Percentiles rank a stretch among this genome's conserved stretches.
Evolutionary conservation across 805 yeast genomes (phyloP).

Genomic region (Metschnikowia lachancei): DNA sequence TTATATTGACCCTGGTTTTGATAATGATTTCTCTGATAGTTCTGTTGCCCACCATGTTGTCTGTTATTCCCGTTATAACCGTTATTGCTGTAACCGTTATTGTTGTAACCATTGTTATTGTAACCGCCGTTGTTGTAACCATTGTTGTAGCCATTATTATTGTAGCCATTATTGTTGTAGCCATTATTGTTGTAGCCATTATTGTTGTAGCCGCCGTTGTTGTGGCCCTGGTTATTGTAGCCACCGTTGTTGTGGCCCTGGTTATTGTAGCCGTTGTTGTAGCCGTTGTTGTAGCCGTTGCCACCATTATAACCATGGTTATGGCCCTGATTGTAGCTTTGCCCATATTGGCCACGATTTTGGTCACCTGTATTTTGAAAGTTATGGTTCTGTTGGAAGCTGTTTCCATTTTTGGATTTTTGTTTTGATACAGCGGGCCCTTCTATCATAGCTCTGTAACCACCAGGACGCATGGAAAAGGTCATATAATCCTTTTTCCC

Average conservation of each 20-base stretch:
- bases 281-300: constrained; percentile 18
- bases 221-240: constrained; percentile 2
- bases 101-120: constrained; percentile 3
- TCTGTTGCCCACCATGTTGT: constrained; percentile 8
- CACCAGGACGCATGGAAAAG: constrained; percentile 39
- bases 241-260: constrained; percentile 17
- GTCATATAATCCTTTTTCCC: constrained; percentile 32
- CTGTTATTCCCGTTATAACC: constrained; percentile 4
- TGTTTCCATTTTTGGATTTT: constrained; percentile 2
- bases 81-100: constrained; percentile 4
- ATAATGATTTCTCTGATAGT: constrained; percentile 11
- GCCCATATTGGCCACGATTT: neutral
- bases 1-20: constrained; percentile 5
- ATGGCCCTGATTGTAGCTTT: no score
- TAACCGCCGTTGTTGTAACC: constrained; percentile 6
- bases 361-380: constrained; percentile 1
- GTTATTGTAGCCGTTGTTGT: constrained; percentile 15
- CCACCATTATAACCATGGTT: constrained; percentile 2
- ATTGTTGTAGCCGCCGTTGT: neutral
- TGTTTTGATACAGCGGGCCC: constrained; percentile 10
- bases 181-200: constrained; percentile 16
- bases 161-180: neutral
- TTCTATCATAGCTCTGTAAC: constrained; percentile 31
- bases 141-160: constrained; percentile 10
- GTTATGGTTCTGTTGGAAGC: constrained; percentile 9